Percentiles rank a stretch among this genome's conserved stretches.
phyloP scores from a whole-genome alignment of 1,284 basidiomycete species.

The Agaricales sp. region DNA sequence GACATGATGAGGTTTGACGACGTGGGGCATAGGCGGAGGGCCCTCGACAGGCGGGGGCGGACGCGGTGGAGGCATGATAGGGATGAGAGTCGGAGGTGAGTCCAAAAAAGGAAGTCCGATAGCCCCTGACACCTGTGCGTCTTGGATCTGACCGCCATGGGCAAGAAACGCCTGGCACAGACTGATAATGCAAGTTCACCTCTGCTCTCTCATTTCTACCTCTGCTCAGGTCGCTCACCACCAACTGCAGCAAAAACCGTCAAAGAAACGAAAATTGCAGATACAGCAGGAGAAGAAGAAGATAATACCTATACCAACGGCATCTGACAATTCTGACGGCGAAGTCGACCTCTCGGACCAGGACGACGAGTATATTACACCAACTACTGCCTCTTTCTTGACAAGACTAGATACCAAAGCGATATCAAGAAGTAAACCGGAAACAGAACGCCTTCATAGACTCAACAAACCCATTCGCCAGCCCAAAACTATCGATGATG shows the following conservation, averaged over 20 bases:
- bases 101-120: background rate
- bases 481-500: conserved; percentile 13
- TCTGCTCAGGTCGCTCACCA: no score
- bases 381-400: conserved; percentile 48
- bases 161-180: background rate
- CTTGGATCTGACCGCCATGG: conserved; percentile 5
- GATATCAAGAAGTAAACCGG: conserved; percentile 74
- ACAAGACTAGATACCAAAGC: conserved; percentile 16
- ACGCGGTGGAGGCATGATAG: conserved; percentile 8
- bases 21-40: conserved; percentile 50
- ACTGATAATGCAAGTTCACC: conserved; percentile 26
- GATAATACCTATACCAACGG: conserved; percentile 54
- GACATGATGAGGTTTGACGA: conserved; percentile 65
- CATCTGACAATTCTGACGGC: conserved; percentile 14
- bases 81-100: background rate
- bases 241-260: background rate
- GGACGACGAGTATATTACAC: conserved; percentile 48
- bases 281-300: conserved; percentile 42
- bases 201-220: conserved; percentile 10
- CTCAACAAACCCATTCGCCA: conserved; percentile 49
- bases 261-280: conserved; percentile 19
- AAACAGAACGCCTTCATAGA: conserved; percentile 52
- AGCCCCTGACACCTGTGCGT: no score
- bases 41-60: conserved; percentile 20
- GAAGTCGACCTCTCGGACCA: conserved; percentile 52